Percentiles rank a stretch among this genome's conserved stretches.
phyloP scores from a whole-genome alignment of 2,329 filamentous ascomycete species.

The Teratosphaeria epicoccoides region DNA sequence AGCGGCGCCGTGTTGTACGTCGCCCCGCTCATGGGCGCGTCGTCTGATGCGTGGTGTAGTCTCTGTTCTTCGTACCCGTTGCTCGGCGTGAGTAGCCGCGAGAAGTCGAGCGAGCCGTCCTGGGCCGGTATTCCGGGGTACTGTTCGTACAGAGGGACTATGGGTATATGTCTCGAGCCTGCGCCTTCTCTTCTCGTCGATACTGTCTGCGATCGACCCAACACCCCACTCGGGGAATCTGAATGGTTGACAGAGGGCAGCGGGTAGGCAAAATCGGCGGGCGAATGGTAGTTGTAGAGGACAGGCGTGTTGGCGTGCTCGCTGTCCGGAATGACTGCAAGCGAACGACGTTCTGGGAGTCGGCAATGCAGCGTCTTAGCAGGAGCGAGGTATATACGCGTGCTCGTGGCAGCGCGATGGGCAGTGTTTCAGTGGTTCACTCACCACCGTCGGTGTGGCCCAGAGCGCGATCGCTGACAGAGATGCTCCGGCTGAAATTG shows the following conservation, averaged over 20 bases:
- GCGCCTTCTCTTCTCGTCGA: constrained; percentile 13
- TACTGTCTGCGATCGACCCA: constrained; percentile 19
- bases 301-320: constrained; percentile 2
- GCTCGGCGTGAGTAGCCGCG: constrained; percentile 14
- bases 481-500: constrained; percentile 6
- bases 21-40: constrained; percentile 21
- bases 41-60: constrained; percentile 1
- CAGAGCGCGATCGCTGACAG: constrained; percentile 8
- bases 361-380: constrained; percentile 1
- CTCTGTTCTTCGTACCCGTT: constrained; percentile 9
- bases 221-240: constrained; percentile 6
- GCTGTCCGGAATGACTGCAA: constrained; percentile 10
- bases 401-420: neutral
- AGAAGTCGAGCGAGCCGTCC: constrained; percentile 14
- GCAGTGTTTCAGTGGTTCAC: neutral
- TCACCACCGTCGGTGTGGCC: constrained; percentile 7
- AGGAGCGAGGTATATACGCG: neutral
- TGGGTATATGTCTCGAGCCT: constrained; percentile 1
- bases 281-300: constrained; percentile 9
- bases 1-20: constrained; percentile 11
- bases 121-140: constrained; percentile 9
- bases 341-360: constrained; percentile 15
- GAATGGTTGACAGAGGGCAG: constrained; percentile 3
- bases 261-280: constrained; percentile 10
- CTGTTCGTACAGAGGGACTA: neutral